Conservation (phyloP, 371 early-diverging fungal genomes). For the Rhizopus arrhizus region DNA sequence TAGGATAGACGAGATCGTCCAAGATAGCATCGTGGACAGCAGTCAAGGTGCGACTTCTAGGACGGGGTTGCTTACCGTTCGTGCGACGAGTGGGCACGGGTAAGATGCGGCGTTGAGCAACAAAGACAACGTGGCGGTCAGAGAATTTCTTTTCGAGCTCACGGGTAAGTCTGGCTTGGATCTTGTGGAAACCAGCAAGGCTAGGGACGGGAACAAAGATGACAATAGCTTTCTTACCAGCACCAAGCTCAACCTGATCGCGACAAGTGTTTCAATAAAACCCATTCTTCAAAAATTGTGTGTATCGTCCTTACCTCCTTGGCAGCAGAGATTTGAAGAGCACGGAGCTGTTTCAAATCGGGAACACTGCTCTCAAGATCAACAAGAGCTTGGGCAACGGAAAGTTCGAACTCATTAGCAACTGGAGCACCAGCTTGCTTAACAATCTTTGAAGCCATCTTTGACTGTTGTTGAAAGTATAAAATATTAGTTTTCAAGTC, state of each 20-base stretch:
- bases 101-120: slow-evolving; percentile 95
- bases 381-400: slow-evolving; percentile 93
- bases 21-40: slow-evolving; percentile 94
- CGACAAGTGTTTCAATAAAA: neutral
- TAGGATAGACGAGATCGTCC: slow-evolving; percentile 96
- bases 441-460: slow-evolving; percentile 67
- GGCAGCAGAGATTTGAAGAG: slow-evolving; percentile 90
- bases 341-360: slow-evolving; percentile 92
- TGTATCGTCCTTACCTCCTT: slow-evolving; percentile 80
- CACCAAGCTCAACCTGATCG: slow-evolving; percentile 82
- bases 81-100: slow-evolving; percentile 86
- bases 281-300: neutral
- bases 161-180: slow-evolving; percentile 90
- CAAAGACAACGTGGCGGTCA: slow-evolving; percentile 70
- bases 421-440: slow-evolving; percentile 79
- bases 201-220: slow-evolving; percentile 96
- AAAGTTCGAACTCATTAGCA: slow-evolving; percentile 89
- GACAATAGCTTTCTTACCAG: slow-evolving; percentile 94
- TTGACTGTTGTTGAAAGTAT: slow-evolving; percentile 15
- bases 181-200: slow-evolving; percentile 91
- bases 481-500: slow-evolving; percentile 4
- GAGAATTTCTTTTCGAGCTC: slow-evolving; percentile 92
- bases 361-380: slow-evolving; percentile 93
- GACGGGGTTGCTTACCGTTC: slow-evolving; percentile 72
- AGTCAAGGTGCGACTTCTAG: slow-evolving; percentile 81